A percentile compares a stretch with the other conserved stretches of the same genome.
phyloP scores from a whole-genome alignment of 805 yeast genomes.

The Suhomyces canberraensis region DNA sequence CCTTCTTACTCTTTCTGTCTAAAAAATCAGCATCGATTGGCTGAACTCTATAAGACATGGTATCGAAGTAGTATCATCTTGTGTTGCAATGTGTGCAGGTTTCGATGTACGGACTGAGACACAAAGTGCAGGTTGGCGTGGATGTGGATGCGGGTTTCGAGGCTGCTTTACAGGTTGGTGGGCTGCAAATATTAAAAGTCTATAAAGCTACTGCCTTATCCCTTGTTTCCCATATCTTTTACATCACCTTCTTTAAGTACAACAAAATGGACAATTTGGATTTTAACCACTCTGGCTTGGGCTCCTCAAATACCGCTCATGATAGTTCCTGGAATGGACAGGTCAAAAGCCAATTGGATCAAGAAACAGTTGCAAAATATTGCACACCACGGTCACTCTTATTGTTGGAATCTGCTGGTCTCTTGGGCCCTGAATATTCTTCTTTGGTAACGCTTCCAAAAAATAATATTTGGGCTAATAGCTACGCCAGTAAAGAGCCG shows the following conservation, averaged over 20 bases:
- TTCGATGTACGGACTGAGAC: too few species aligned
- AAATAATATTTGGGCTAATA: too few species aligned
- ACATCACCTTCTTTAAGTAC: too few species aligned
- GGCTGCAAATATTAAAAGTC: neutral
- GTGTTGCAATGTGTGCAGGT: too few species aligned
- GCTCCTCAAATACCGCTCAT: conserved; percentile 1
- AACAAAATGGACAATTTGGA: neutral
- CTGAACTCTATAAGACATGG: conserved; percentile 19
- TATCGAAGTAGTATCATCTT: neutral
- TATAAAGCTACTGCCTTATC: neutral
- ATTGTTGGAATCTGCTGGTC: conserved; percentile 7
- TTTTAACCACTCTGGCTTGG: neutral
- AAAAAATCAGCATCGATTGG: conserved; percentile 14
- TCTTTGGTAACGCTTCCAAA: too few species aligned
- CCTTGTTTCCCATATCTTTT: neutral
- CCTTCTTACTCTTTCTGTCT: conserved; percentile 10
- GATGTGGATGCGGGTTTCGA: too few species aligned
- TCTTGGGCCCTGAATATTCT: neutral
- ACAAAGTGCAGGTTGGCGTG: too few species aligned
- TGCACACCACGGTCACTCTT: conserved; percentile 8
- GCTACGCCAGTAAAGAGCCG: too few species aligned
- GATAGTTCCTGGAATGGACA: too few species aligned
- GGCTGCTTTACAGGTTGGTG: neutral
- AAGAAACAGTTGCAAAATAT: too few species aligned
- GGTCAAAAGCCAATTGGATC: too few species aligned